Percentiles rank a stretch among this genome's conserved stretches.
Evolutionary conservation across 805 yeast genomes (phyloP).

Genomic region (Saturnispora quitensis): DNA sequence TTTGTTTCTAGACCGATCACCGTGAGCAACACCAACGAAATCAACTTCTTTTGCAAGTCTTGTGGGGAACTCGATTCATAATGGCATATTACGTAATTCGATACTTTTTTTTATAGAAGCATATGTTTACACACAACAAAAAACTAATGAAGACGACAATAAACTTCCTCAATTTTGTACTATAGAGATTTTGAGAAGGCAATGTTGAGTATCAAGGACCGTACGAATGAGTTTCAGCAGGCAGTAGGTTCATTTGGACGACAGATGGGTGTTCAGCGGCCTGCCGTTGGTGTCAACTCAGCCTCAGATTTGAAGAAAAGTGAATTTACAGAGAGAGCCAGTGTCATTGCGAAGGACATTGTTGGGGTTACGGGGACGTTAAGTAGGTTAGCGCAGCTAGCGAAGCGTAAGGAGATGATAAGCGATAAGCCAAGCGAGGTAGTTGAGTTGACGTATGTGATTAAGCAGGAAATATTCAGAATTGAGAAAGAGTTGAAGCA

Average conservation of each 20-base stretch:
- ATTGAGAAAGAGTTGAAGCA: constrained; percentile 64
- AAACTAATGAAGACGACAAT: not conserved
- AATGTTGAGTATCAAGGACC: constrained; percentile 50
- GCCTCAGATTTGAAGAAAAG: constrained; percentile 27
- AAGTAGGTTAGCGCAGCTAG: constrained; percentile 68
- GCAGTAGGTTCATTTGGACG: constrained; percentile 73
- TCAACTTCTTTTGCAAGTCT: constrained; percentile 22
- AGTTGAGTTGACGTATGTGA: constrained; percentile 80
- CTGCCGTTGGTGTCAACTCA: constrained; percentile 8
- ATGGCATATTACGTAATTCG: not conserved
- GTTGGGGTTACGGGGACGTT: constrained; percentile 76
- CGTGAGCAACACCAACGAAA: constrained; percentile 11
- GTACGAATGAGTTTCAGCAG: constrained; percentile 89
- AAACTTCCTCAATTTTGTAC: not conserved
- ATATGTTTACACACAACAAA: not conserved
- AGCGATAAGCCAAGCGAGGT: constrained; percentile 94
- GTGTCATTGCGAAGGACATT: constrained; percentile 79
- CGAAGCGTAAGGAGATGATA: constrained; percentile 82
- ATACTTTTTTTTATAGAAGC: not conserved
- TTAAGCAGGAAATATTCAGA: constrained; percentile 77
- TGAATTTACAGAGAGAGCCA: constrained; percentile 64
- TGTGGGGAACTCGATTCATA: constrained; percentile 17
- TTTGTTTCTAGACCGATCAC: constrained; percentile 21
- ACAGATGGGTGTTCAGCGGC: constrained; percentile 17
- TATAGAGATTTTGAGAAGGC: not conserved